phyloP scores from a whole-genome alignment of 1,139 yeast species.

The Suhomyces atakaporum region DNA sequence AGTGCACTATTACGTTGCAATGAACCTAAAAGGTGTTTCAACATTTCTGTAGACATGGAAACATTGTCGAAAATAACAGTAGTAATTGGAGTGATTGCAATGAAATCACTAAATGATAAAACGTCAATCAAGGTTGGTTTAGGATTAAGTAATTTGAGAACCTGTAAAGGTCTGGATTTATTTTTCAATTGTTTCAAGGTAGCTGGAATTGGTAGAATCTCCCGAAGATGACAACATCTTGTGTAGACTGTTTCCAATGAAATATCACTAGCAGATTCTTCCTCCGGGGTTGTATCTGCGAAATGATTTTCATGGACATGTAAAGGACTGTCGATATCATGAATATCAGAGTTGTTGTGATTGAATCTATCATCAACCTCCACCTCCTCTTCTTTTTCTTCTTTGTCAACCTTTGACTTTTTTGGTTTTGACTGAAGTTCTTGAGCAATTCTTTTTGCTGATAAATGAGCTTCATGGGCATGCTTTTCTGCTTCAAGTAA shows the following conservation, averaged over 20 bases:
- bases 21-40: slow-evolving; percentile 66
- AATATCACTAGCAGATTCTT: slow-evolving; percentile 29
- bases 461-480: slow-evolving; percentile 71
- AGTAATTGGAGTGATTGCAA: slow-evolving; percentile 79
- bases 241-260: slow-evolving; percentile 79
- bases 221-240: slow-evolving; percentile 89
- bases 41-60: slow-evolving; percentile 76
- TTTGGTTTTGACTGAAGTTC: slow-evolving; percentile 33
- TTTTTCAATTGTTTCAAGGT: slow-evolving; percentile 81
- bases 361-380: slow-evolving; percentile 20
- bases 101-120: slow-evolving; percentile 82
- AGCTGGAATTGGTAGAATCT: slow-evolving; percentile 90
- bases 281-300: slow-evolving; percentile 24
- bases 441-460: slow-evolving; percentile 66
- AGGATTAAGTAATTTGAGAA: slow-evolving; percentile 80
- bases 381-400: slow-evolving; percentile 25
- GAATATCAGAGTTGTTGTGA: slow-evolving; percentile 24
- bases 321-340: slow-evolving; percentile 57
- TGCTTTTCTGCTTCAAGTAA: slow-evolving; percentile 65
- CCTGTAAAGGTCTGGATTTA: slow-evolving; percentile 72
- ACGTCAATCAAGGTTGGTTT: slow-evolving; percentile 89
- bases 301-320: slow-evolving; percentile 71
- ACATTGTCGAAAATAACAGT: slow-evolving; percentile 84
- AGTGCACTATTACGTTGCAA: slow-evolving; percentile 57
- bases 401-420: slow-evolving; percentile 15